Conservation (phyloP, 495 filamentous ascomycete genomes). For the Bryoglossum gracile region DNA sequence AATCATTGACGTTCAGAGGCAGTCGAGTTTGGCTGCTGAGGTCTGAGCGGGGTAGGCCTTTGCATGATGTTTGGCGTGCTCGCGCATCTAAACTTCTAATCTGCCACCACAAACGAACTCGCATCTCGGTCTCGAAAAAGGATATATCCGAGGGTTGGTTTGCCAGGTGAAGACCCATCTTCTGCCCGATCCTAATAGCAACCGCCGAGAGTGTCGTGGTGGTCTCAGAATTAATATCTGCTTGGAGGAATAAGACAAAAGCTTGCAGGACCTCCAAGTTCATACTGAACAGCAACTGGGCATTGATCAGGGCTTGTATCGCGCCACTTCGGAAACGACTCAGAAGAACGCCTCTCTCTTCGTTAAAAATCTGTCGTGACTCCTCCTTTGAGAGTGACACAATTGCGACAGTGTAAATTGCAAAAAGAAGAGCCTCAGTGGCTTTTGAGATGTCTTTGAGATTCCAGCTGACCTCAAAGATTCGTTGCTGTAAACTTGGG, state of each 20-base stretch:
- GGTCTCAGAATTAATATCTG: constrained; percentile 36
- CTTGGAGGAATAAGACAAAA: constrained; percentile 51
- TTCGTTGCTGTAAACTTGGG: constrained; percentile 47
- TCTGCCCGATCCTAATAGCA: constrained; percentile 38
- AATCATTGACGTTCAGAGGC: constrained; percentile 36
- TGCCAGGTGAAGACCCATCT: constrained; percentile 43
- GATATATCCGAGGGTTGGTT: constrained; percentile 41
- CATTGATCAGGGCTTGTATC: constrained; percentile 37
- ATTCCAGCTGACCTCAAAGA: constrained; percentile 33
- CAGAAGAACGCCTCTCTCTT: constrained; percentile 35
- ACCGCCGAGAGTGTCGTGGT: constrained; percentile 23
- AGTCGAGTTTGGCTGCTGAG: constrained; percentile 48
- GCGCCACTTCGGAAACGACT: constrained; percentile 37
- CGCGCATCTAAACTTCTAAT: constrained; percentile 48
- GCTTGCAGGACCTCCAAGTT: constrained; percentile 43
- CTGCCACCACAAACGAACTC: constrained; percentile 56
- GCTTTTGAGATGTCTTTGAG: constrained; percentile 37
- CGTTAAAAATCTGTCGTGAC: constrained; percentile 39
- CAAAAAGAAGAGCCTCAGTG: constrained; percentile 43
- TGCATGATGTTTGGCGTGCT: constrained; percentile 51
- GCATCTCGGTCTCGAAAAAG: constrained; percentile 53
- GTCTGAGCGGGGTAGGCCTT: constrained; percentile 44
- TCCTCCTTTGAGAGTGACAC: constrained; percentile 41
- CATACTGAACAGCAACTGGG: too few species aligned
- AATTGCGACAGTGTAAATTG: constrained; percentile 45